Conservation (phyloP, 1,284 basidiomycete genomes). For the Cryptococcus sp. region DNA sequence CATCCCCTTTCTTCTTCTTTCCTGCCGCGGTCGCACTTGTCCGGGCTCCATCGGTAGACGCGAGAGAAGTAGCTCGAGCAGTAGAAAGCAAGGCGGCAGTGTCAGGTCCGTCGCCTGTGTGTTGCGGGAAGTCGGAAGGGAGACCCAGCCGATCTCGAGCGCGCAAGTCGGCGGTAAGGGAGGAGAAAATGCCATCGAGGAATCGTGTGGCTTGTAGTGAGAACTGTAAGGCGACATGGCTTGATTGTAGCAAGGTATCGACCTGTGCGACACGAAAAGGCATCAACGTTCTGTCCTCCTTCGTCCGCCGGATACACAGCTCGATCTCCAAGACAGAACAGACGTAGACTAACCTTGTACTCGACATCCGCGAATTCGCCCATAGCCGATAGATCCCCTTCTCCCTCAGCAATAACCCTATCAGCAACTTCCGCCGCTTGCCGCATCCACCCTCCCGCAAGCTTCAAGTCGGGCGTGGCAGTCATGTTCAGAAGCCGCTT, state of each 20-base stretch:
- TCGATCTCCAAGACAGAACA: neutral
- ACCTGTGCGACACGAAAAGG: slow-evolving; percentile 24
- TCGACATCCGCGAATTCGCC: slow-evolving; percentile 50
- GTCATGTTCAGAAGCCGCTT: slow-evolving; percentile 16
- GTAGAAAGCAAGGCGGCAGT: slow-evolving; percentile 28
- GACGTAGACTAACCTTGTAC: slow-evolving; percentile 39
- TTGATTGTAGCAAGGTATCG: slow-evolving; percentile 46
- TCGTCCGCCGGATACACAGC: neutral
- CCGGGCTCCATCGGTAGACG: slow-evolving; percentile 2
- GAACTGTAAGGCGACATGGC: slow-evolving; percentile 49
- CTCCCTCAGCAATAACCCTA: slow-evolving; percentile 32
- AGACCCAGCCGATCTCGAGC: slow-evolving; percentile 32
- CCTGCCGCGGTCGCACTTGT: slow-evolving; percentile 1
- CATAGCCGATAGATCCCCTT: slow-evolving; percentile 25
- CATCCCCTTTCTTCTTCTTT: slow-evolving; percentile 27
- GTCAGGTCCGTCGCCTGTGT: slow-evolving; percentile 35
- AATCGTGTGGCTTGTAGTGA: slow-evolving; percentile 46
- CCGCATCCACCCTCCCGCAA: slow-evolving; percentile 38
- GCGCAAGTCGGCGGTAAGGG: slow-evolving; percentile 46
- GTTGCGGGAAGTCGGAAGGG: slow-evolving; percentile 12
- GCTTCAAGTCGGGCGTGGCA: slow-evolving; percentile 29
- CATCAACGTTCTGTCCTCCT: neutral
- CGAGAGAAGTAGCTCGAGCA: slow-evolving; percentile 13
- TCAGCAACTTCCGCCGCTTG: slow-evolving; percentile 38
- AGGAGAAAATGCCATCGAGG: slow-evolving; percentile 52